A percentile compares a stretch with the other conserved stretches of the same genome.
Conservation (phyloP, 257 asterid genomes). For the Primulina huaijiensis region DNA sequence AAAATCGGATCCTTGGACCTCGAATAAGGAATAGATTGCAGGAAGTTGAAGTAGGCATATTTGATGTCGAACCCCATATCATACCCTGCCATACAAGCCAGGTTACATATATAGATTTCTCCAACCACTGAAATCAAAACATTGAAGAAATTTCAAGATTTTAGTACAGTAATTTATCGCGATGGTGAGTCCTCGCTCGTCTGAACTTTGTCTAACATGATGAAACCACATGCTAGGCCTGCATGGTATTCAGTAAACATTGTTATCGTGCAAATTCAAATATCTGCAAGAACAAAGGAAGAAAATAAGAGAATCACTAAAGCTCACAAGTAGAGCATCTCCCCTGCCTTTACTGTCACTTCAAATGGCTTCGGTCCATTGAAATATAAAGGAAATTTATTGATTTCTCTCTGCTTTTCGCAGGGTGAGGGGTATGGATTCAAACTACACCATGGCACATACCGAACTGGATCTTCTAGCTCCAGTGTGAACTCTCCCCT, state of each 20-base stretch:
- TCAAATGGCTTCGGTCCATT: conserved; percentile 84
- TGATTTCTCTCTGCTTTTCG: conserved; percentile 40
- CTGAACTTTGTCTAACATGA: conserved; percentile 74
- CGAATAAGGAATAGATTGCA: conserved; percentile 53
- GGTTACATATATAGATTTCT: conserved; percentile 11
- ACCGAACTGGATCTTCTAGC: conserved; percentile 52
- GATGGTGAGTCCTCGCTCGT: conserved; percentile 61
- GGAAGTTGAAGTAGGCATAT: conserved; percentile 89
- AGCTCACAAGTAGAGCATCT: conserved; percentile 86
- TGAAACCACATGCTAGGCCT: conserved; percentile 99
- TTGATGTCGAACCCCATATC: conserved; percentile 88
- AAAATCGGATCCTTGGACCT: conserved; percentile 25
- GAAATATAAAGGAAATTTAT: conserved; percentile 70
- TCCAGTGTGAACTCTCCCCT: conserved; percentile 58
- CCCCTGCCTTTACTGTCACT: conserved; percentile 83
- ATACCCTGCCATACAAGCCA: conserved; percentile 63
- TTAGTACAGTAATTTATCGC: conserved; percentile 73
- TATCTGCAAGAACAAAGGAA: background rate
- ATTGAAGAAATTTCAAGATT: conserved; percentile 5
- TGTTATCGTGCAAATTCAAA: background rate
- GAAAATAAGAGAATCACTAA: conserved; percentile 10
- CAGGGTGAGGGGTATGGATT: conserved; percentile 67
- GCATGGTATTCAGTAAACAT: conserved; percentile 29
- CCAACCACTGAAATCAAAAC: conserved; percentile 6
- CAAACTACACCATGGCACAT: conserved; percentile 91